Conservation (phyloP, 495 filamentous ascomycete species). For the Acidiella bohemica region DNA sequence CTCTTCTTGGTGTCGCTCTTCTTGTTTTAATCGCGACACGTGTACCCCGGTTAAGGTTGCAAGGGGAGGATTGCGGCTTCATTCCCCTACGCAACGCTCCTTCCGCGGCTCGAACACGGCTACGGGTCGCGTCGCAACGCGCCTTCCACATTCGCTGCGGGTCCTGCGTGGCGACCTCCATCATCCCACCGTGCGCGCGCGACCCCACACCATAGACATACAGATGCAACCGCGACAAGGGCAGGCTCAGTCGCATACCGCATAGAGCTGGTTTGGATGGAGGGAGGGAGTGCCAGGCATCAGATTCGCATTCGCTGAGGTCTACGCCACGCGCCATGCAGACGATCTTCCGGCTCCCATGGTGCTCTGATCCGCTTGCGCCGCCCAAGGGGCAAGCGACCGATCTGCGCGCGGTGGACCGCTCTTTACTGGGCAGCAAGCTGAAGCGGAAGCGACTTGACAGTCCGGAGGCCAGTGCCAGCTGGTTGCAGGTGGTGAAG, state of each 20-base stretch:
- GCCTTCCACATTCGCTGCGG: neutral
- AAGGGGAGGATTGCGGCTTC: too few relatives aligned
- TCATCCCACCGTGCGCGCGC: neutral
- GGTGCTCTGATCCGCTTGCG: conserved; percentile 26
- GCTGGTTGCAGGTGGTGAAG: conserved; percentile 21
- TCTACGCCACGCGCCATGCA: conserved; percentile 24
- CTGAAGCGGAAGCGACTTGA: conserved; percentile 27
- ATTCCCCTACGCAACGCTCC: conserved; percentile 3
- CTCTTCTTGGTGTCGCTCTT: too few relatives aligned
- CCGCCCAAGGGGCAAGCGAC: conserved; percentile 20
- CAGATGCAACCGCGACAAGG: neutral
- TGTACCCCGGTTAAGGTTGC: too few relatives aligned
- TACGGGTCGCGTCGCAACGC: neutral
- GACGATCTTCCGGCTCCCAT: conserved; percentile 29
- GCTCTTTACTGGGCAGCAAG: too few relatives aligned
- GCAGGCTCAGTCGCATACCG: conserved; percentile 1
- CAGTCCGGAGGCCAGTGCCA: conserved; percentile 21
- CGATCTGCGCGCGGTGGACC: too few relatives aligned
- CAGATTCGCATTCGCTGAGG: conserved; percentile 2
- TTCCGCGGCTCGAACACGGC: neutral
- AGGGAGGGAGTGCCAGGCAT: conserved; percentile 5
- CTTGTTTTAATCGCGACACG: too few relatives aligned
- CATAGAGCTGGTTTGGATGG: conserved; percentile 9
- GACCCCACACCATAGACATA: neutral
- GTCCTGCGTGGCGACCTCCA: neutral